Conservation (phyloP, 1,284 basidiomycete genomes). For the Malassezia caprae region DNA sequence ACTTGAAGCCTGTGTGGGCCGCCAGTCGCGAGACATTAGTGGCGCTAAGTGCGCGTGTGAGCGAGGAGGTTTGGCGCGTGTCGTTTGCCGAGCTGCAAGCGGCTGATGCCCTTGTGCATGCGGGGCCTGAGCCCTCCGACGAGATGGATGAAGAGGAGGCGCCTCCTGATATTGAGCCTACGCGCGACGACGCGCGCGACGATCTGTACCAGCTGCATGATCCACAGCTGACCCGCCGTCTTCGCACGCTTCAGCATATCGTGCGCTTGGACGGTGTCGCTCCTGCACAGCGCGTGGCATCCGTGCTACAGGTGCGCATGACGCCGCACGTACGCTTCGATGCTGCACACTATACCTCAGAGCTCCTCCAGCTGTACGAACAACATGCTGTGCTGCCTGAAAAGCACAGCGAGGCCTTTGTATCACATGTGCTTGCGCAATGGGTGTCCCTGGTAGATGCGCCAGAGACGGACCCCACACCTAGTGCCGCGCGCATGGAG, state of each 20-base stretch:
- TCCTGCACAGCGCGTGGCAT: neutral
- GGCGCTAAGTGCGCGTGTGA: conserved; percentile 22
- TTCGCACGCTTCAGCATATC: neutral
- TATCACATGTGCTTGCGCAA: conserved; percentile 1
- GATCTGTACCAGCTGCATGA: conserved; percentile 26
- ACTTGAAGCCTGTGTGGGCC: conserved; percentile 41
- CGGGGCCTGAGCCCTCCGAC: conserved; percentile 18
- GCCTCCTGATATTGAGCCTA: conserved; percentile 20
- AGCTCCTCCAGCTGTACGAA: conserved; percentile 12
- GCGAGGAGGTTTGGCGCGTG: conserved; percentile 21
- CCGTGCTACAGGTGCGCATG: neutral
- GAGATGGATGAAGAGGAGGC: conserved; percentile 21
- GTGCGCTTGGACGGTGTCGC: neutral
- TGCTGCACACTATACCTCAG: conserved; percentile 6
- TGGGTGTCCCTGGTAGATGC: conserved; percentile 7
- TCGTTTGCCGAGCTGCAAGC: conserved; percentile 22
- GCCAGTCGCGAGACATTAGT: conserved; percentile 34
- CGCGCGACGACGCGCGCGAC: neutral
- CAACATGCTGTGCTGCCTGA: conserved; percentile 10
- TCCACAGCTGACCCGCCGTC: conserved; percentile 18
- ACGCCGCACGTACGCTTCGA: conserved; percentile 9
- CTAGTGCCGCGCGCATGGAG: conserved; percentile 1
- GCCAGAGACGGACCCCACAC: neutral
- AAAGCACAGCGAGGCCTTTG: conserved; percentile 10
- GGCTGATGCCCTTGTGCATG: conserved; percentile 6